Conservation (phyloP, 2,329 filamentous ascomycete species). For the Gyromitra esculenta region DNA sequence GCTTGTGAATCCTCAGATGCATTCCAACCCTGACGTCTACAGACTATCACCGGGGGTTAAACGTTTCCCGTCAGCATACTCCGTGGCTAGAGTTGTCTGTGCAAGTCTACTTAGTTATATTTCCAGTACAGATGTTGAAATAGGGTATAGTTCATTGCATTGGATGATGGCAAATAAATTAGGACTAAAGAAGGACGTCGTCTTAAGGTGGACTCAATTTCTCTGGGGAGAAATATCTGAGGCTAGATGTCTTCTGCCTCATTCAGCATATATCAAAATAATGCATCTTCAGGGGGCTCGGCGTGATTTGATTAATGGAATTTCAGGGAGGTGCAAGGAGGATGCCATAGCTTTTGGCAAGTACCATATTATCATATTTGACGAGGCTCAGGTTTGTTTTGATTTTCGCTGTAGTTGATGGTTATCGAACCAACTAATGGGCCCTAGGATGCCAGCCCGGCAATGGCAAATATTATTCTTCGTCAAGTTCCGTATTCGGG, state of each 20-base stretch:
- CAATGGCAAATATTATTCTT: conserved; percentile 55
- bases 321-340: conserved; percentile 17
- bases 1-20: neutral
- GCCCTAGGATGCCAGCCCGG: conserved; percentile 51
- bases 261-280: conserved; percentile 56
- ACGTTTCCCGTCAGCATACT: neutral
- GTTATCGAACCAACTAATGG: neutral
- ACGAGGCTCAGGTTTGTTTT: conserved; percentile 54
- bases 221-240: conserved; percentile 52
- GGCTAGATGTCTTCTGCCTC: conserved; percentile 48
- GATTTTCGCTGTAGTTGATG: no score
- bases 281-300: conserved; percentile 37
- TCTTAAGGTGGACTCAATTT: conserved; percentile 38
- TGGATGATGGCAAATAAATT: conserved; percentile 22
- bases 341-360: conserved; percentile 52
- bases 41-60: neutral
- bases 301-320: conserved; percentile 1
- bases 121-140: conserved; percentile 1
- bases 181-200: conserved; percentile 47
- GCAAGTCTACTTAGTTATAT: conserved; percentile 11
- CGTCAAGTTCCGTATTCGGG: conserved; percentile 50
- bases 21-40: neutral
- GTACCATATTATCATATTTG: conserved; percentile 55
- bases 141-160: conserved; percentile 13
- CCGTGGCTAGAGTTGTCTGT: conserved; percentile 18